These are phyloP conservation scores for Arabidopsis lyrata DNA, from an alignment of 441 rosid species.

Conservation along the genomic window DNA sequence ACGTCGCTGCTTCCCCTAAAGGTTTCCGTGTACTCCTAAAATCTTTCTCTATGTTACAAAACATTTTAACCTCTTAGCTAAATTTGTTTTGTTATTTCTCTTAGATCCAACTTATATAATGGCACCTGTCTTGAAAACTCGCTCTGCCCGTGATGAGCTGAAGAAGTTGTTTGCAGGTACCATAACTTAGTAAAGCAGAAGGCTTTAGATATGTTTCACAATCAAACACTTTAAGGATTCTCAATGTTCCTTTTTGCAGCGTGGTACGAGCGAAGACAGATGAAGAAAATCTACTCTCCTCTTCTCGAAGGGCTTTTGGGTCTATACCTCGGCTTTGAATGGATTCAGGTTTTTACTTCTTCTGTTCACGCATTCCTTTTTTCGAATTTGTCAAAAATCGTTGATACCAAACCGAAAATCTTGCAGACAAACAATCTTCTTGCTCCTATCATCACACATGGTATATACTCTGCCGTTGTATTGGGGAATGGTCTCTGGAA, in stretches of 20 bases:
- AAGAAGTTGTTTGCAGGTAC: constrained; percentile 91
- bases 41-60: background rate
- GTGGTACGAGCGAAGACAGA: constrained; percentile 95
- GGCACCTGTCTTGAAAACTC: constrained; percentile 79
- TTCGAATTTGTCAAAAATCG: background rate
- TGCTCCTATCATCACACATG: constrained; percentile 88
- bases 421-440: constrained; percentile 84
- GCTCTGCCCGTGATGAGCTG: constrained; percentile 69
- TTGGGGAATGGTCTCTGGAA: constrained; percentile 93
- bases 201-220: constrained; percentile 10
- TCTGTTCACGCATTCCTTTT: background rate
- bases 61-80: background rate
- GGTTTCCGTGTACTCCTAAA: constrained; percentile 47
- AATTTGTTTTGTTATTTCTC: constrained; percentile 10
- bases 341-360: constrained; percentile 74
- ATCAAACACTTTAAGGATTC: background rate
- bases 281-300: constrained; percentile 96
- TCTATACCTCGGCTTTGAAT: constrained; percentile 90
- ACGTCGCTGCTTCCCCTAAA: constrained; percentile 89
- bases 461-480: constrained; percentile 83
- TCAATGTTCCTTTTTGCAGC: constrained; percentile 52
- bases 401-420: constrained; percentile 9
- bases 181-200: background rate
- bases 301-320: constrained; percentile 93
- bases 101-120: constrained; percentile 89